A percentile compares a stretch with the other conserved stretches of the same genome.
phyloP scores from a whole-genome alignment of 164 flowering plant species.

The Saururus chinensis region DNA sequence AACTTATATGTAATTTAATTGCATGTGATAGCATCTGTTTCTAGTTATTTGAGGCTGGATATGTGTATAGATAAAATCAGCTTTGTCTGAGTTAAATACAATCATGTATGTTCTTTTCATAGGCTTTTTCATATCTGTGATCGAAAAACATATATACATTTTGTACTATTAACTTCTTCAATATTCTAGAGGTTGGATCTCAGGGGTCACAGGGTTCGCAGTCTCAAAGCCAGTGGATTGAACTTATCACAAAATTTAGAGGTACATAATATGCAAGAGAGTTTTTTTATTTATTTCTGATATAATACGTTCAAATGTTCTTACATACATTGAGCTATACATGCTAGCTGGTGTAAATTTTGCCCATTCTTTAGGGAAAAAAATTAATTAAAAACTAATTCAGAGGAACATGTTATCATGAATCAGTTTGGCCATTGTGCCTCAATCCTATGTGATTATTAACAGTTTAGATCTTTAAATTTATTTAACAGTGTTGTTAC shows the following conservation, averaged over 20 bases:
- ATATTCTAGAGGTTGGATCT: slow-evolving; percentile 80
- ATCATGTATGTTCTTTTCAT: no score
- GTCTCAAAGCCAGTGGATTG: slow-evolving; percentile 62
- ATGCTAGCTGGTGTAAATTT: not conserved
- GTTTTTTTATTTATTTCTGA: not conserved
- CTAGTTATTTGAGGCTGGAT: not conserved
- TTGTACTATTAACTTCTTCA: not conserved
- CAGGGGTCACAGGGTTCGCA: slow-evolving; percentile 87
- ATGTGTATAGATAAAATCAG: not conserved
- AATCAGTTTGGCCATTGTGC: not conserved
- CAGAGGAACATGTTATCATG: not conserved
- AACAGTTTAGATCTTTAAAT: no score
- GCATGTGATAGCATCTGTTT: not conserved
- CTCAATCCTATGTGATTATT: not conserved
- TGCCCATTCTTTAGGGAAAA: not conserved
- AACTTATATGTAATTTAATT: no score
- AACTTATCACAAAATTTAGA: slow-evolving; percentile 73
- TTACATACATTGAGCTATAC: not conserved
- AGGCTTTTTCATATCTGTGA: no score
- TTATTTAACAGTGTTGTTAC: no score
- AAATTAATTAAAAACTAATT: no score
- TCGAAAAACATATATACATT: no score
- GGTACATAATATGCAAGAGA: slow-evolving; percentile 29
- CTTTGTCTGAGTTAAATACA: no score
- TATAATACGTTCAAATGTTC: no score